phyloP scores from a whole-genome alignment of 2,329 filamentous ascomycete species.

The Nemania bipapillata region DNA sequence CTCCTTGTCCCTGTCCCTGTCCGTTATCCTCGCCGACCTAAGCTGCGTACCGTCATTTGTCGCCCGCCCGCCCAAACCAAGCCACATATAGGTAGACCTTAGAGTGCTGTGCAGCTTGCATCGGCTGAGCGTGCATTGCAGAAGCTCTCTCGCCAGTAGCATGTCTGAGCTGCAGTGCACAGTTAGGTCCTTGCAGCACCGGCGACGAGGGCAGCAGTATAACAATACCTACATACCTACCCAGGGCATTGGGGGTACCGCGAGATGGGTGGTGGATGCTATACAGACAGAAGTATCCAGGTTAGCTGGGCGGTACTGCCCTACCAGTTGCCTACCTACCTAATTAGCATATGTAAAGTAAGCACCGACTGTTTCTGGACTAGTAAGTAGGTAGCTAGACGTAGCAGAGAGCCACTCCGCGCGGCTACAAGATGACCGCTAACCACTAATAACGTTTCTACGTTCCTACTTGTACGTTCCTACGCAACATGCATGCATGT shows the following conservation, averaged over 20 bases:
- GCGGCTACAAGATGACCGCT: background rate
- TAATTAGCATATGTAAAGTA: slow-evolving; percentile 3
- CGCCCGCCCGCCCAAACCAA: slow-evolving; percentile 16
- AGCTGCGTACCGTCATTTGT: slow-evolving; percentile 8
- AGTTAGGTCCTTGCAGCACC: slow-evolving; percentile 37
- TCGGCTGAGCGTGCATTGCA: slow-evolving; percentile 35
- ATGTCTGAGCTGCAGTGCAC: slow-evolving; percentile 18
- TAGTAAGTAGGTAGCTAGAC: background rate
- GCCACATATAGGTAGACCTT: slow-evolving; percentile 19
- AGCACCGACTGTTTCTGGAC: background rate
- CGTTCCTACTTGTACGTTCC: too few relatives aligned
- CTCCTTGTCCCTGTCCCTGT: slow-evolving; percentile 6
- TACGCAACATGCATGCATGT: background rate
- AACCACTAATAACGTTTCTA: background rate
- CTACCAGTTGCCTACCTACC: background rate
- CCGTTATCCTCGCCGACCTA: slow-evolving; percentile 13
- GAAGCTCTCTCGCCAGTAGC: slow-evolving; percentile 31
- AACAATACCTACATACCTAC: background rate
- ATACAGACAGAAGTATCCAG: slow-evolving; percentile 5
- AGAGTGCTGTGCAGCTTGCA: slow-evolving; percentile 34
- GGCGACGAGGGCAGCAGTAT: background rate
- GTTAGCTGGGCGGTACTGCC: background rate
- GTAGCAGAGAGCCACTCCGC: background rate
- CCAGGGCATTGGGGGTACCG: background rate
- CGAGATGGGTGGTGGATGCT: background rate